Evolutionary conservation across 2,329 filamentous ascomycete genomes (phyloP), one percentile per base, ranked within the genome.

Genomic region (Beauveria varroae): DNA sequence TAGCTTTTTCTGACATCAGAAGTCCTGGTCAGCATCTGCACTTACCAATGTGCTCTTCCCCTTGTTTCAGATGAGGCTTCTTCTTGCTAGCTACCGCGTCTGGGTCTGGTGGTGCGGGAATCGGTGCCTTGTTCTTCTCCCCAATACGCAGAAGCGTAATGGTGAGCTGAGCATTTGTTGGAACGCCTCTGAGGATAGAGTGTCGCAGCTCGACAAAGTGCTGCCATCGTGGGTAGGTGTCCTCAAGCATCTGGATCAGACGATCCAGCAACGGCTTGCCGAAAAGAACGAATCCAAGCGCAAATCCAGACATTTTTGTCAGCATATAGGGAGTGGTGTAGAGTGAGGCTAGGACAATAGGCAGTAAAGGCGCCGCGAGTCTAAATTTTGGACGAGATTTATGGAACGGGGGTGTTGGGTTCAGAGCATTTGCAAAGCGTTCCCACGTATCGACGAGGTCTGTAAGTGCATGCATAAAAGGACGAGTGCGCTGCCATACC

Each of bases 111-210:
- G 81, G 80, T 0, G 83, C 86, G 0, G 90, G 90, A 0, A 96
- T 74, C 0, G 91, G 91, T 0, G 89, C 87, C 65, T 89, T 89
- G 74, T 93, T 93, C 12, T 84, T 84, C 73, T 96, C 91, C 46
- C 90, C 91, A 34, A 93, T 86, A 5, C 91, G 88, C 12, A 96
- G 83, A 1, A 96, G 80, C 0, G 91, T 96, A 30, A 96, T 77
- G 0, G 90, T 86, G 20, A 96, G 82, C 69, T 96, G 91, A 3
- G 90, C 90, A 69, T 96, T 95, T 1, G 91, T 96, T 1, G 91
- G 91, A 0, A 95, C 86, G 2, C 90, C 90, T 69, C 89, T 90
- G 56, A 96, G 83, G 1, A 95, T 71, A 0, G 88, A 91, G 66
- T 91, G 91, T 63, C 88, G 82, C 12, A 91, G 74, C 67, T 92